Percentiles rank a stretch among this genome's conserved stretches.
These are phyloP conservation scores for Piromyces finnis DNA, from an alignment of 192 early-diverging fungal genomes.

Conservation along the genomic window DNA sequence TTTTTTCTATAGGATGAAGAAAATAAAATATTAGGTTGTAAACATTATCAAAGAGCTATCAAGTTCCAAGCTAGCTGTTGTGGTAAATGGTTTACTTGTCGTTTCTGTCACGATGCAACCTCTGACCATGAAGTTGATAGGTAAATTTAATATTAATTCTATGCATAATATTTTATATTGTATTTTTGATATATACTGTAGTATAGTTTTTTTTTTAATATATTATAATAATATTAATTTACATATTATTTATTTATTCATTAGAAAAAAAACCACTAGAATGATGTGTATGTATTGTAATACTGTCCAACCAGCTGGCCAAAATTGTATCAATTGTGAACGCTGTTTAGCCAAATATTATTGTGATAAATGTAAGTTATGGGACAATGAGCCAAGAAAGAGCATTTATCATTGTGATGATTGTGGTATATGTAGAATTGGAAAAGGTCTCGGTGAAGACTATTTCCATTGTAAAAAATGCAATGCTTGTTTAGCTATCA, in stretches of 20 bases:
- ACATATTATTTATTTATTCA: neutral
- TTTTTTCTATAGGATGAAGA: conserved; percentile 35
- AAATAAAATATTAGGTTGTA: conserved; percentile 41
- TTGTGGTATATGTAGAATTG: conserved; percentile 85
- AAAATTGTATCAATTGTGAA: conserved; percentile 56
- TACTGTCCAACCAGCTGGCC: conserved; percentile 56
- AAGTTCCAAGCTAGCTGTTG: conserved; percentile 64
- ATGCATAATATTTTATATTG: too few relatives aligned
- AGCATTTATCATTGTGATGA: conserved; percentile 83
- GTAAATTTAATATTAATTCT: conserved; percentile 17
- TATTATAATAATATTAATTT: neutral
- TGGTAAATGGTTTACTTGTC: conserved; percentile 49
- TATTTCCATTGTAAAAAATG: conserved; percentile 88
- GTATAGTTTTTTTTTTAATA: conserved; percentile 3
- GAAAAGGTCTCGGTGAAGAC: conserved; percentile 53
- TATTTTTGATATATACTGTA: too few relatives aligned
- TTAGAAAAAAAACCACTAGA: conserved; percentile 40
- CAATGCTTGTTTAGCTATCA: conserved; percentile 72
- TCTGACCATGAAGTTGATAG: conserved; percentile 46
- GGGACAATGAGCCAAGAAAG: conserved; percentile 70
- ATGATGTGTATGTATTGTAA: conserved; percentile 93
- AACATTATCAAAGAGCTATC: conserved; percentile 53
- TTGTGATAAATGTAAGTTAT: conserved; percentile 75
- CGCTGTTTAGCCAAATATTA: conserved; percentile 55
- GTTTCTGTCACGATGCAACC: conserved; percentile 59